phyloP scores from a whole-genome alignment of 768 basidiomycete species.

The Xerocomellus amylosporus region DNA sequence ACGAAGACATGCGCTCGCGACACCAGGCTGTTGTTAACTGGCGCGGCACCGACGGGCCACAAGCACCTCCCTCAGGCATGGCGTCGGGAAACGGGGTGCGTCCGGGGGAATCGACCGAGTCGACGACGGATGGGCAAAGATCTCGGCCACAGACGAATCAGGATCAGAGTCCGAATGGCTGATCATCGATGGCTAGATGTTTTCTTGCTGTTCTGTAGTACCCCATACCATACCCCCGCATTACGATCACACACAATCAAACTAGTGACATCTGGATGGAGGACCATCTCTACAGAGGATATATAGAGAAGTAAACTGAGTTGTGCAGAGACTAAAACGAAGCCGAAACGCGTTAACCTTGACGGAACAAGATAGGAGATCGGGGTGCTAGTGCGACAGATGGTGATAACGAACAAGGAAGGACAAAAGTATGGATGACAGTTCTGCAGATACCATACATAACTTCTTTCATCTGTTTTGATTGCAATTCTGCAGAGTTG shows the following conservation, averaged over 20 bases:
- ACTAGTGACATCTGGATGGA: slow-evolving; percentile 28
- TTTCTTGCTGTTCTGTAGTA: slow-evolving; percentile 10
- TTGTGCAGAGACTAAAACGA: slow-evolving; percentile 12
- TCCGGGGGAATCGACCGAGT: slow-evolving; percentile 36
- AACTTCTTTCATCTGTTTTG: slow-evolving; percentile 33
- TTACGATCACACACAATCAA: slow-evolving; percentile 10
- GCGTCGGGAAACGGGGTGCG: slow-evolving; percentile 45
- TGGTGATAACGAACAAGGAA: slow-evolving; percentile 22
- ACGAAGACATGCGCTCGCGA: slow-evolving; percentile 80
- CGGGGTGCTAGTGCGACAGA: slow-evolving; percentile 16
- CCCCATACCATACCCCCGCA: slow-evolving; percentile 24
- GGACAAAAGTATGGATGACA: slow-evolving; percentile 31
- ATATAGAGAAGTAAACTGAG: slow-evolving; percentile 25
- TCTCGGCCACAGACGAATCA: slow-evolving; percentile 65
- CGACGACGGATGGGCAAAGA: slow-evolving; percentile 66
- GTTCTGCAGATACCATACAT: slow-evolving; percentile 34
- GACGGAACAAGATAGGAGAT: slow-evolving; percentile 24
- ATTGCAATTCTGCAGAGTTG: slow-evolving; percentile 30
- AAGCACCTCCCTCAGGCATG: slow-evolving; percentile 38
- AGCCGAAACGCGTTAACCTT: slow-evolving; percentile 26
- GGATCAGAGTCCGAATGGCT: slow-evolving; percentile 93
- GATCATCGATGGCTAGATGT: slow-evolving; percentile 52
- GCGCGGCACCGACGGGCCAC: slow-evolving; percentile 41
- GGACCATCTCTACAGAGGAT: slow-evolving; percentile 33
- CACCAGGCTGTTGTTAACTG: slow-evolving; percentile 61